Evolutionary conservation across 495 filamentous ascomycete genomes (phyloP).

Genomic region (Sordaria brevicollis): DNA sequence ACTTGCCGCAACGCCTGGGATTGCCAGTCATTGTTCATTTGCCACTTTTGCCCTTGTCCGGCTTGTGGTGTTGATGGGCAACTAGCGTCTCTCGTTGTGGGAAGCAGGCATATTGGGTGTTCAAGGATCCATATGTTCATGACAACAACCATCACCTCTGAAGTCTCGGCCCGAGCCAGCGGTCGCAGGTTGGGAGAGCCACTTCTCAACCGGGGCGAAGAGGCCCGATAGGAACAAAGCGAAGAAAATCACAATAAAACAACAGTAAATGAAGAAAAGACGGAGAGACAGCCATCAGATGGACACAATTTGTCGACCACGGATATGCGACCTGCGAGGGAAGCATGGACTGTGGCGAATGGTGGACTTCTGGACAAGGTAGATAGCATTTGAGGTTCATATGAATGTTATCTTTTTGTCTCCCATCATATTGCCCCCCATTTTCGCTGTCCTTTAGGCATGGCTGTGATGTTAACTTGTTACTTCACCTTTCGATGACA

Average conservation of each 20-base stretch:
- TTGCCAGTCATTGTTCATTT: background rate
- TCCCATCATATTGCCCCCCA: background rate
- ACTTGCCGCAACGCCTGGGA: background rate
- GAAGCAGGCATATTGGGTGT: background rate
- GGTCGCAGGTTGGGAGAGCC: background rate
- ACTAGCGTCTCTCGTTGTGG: background rate
- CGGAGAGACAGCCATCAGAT: background rate
- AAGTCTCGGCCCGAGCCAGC: background rate
- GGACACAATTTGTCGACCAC: background rate
- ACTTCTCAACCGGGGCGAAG: background rate
- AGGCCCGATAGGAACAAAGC: background rate
- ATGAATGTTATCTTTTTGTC: background rate
- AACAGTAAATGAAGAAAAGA: background rate
- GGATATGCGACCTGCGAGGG: background rate
- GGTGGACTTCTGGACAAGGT: background rate
- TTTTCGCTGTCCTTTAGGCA: background rate
- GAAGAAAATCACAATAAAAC: background rate
- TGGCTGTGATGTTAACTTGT: background rate
- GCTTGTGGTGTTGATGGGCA: background rate
- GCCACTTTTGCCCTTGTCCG: background rate
- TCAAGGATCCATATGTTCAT: background rate
- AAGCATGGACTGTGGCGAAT: background rate
- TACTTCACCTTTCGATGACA: background rate
- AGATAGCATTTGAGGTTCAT: background rate
- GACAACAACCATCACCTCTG: background rate